These are phyloP conservation scores for Macrophomina phaseolina DNA, from an alignment of 2,329 filamentous ascomycete species.

Conservation along the genomic window DNA sequence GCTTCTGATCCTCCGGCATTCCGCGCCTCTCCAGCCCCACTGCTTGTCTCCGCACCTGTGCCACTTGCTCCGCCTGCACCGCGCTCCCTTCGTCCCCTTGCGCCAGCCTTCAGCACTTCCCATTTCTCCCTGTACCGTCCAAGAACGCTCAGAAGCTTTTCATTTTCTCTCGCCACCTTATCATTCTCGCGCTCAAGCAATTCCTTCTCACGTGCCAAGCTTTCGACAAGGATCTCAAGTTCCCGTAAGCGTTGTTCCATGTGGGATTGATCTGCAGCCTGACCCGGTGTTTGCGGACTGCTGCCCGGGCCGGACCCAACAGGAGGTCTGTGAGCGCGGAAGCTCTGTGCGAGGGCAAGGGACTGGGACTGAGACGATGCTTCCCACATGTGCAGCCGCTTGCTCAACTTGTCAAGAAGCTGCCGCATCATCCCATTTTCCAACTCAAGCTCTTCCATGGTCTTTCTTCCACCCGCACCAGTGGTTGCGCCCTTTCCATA, in stretches of 20 bases:
- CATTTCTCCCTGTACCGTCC: conserved; percentile 67
- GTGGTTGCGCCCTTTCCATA: conserved; percentile 10
- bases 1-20: conserved; percentile 10
- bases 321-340: conserved; percentile 44
- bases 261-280: conserved; percentile 18
- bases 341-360: conserved; percentile 84
- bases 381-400: conserved; percentile 91
- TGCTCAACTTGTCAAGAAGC: conserved; percentile 83
- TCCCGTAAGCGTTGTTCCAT: conserved; percentile 42
- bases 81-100: conserved; percentile 43
- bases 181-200: conserved; percentile 66
- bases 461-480: conserved; percentile 60
- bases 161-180: conserved; percentile 65
- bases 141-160: conserved; percentile 62
- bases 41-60: conserved; percentile 12
- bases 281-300: conserved; percentile 19
- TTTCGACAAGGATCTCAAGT: conserved; percentile 69
- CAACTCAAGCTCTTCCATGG: conserved; percentile 83
- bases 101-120: conserved; percentile 72
- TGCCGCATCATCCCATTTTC: conserved; percentile 88
- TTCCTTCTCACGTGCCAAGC: conserved; percentile 65
- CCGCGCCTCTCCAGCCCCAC: conserved; percentile 17
- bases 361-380: conserved; percentile 87
- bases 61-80: conserved; percentile 15
- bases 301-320: conserved; percentile 31